Evolutionary conservation across 2,329 filamentous ascomycete genomes (phyloP).

Genomic region (Fusarium acutatum): DNA sequence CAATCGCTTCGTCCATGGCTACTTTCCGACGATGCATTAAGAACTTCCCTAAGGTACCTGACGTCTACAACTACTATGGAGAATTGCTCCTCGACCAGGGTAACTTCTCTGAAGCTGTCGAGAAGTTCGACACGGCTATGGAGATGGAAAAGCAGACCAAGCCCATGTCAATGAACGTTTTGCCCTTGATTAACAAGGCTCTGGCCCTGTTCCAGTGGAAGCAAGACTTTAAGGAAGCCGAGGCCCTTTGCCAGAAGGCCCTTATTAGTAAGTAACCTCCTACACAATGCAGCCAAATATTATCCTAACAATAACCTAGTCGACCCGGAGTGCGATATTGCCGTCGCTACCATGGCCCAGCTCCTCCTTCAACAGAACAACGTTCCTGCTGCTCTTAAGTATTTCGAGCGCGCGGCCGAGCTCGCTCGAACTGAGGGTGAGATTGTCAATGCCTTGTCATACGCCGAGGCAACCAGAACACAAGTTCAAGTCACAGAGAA

Average conservation of each 20-base stretch:
- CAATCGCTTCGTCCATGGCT: constrained; percentile 96
- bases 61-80: constrained; percentile 99
- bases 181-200: constrained; percentile 98
- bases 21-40: constrained; percentile 98
- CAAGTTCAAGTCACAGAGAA: constrained; percentile 92
- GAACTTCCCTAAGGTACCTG: constrained; percentile 95
- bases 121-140: constrained; percentile 98
- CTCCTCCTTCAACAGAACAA: constrained; percentile 97
- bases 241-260: constrained; percentile 96
- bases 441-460: constrained; percentile 94
- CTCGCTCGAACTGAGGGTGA: constrained; percentile 93
- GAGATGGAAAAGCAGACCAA: constrained; percentile 97
- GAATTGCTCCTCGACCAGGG: constrained; percentile 96
- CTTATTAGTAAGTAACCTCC: constrained; percentile 79
- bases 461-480: constrained; percentile 95
- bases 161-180: constrained; percentile 95
- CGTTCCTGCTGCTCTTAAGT: constrained; percentile 91
- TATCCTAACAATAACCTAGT: constrained; percentile 65
- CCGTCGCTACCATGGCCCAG: constrained; percentile 98
- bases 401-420: constrained; percentile 96
- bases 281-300: neutral
- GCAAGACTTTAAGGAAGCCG: constrained; percentile 92
- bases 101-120: constrained; percentile 93
- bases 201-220: constrained; percentile 98
- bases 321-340: constrained; percentile 98